Base-by-base conservation (phyloP, 495 filamentous ascomycete genomes). In the Trichoderma erinaceum region DNA sequence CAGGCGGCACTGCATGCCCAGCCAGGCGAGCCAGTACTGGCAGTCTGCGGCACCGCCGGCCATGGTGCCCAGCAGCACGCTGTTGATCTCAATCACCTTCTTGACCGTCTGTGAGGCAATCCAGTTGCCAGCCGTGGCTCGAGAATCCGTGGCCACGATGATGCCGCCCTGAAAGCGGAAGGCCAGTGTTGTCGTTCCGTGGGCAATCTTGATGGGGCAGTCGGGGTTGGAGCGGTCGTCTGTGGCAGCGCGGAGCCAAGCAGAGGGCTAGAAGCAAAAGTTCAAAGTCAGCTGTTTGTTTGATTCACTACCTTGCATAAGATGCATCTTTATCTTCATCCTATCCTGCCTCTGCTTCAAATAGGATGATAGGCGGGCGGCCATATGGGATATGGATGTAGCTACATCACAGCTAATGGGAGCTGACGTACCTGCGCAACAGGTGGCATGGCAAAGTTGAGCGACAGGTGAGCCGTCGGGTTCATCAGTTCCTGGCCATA, bases 61-160 rank as follows among this genome's bases (percentile, higher is more conserved):
- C 95, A 99, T 97, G 69, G 95, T 99, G 58, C 96, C 95, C 72
- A 99, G 79, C 78, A 98, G 86, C 80, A 90, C 84, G 81, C 87
- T 87, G 86, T 88, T 96, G 83, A 92, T 96, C 85, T 88, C 92
- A 72, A 99, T 97, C 65, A 99, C 94, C 82, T 99, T 99, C 89
- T 98, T 99, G 68, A 99, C 95, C 66, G 95, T 99, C 84, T 99
- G 95, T 79, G 89, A 93, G 66, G 95, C 96, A 80, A 99, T 99
- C 95, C 95, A 99, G 84, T 92, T 93, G 71, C 95, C 95, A 38
- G 94, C 93, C 67, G 94, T 94, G 46, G 95, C 95, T 80, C 95
- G 86, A 35, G 95, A 99, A 82, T 99, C 95, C 25, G 95, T 99
- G 27, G 92, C 93, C 65, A 99, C 95, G 73, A 99, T 95, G 79